Base-by-base conservation (phyloP, 208 protist species). In the Sergeia podlipaevii region DNA sequence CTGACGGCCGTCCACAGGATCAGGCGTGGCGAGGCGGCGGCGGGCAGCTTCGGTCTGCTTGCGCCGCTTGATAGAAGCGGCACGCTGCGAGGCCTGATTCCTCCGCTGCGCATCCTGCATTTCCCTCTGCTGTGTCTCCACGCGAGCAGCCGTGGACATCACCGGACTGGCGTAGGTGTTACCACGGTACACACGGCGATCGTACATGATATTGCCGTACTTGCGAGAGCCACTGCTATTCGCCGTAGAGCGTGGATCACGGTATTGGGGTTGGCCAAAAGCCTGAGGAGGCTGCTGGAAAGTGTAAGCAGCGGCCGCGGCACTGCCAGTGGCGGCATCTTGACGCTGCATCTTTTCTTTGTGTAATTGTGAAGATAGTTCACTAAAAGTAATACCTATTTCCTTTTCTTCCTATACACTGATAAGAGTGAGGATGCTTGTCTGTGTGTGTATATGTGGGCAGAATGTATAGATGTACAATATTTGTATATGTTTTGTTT, bases 191-290 rank as follows among this genome's bases (percentile, higher is more conserved):
- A 98, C 93, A 18, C 96, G 89, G 23, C 85, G 80, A 77, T 98
- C 95, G 60, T 91, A 92, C 95, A 98, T 97, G 58, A 98, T 95
- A 65, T 98, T 98, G 43, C 85, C 83, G 41, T 87, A 90, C 48
- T 85, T 84, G 47, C 74, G 69, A 17, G 70, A 66, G 29, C 45
- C 43, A 27, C 27, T 60, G 10, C 52, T 15, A 39, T 58, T n/a
- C 23, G 32, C 23, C 6, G 49, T 21, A 11, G 6, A 52, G 10
- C 60, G 55, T 2, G 89, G 89, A 46, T 93, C 85, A 23, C 89
- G 74, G 80, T 91, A 96, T 62, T 79, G 74, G 10, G 85, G 80
- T n/a, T 80, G 70, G 39, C 80, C 61, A 44, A 92, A 86, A 7
- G 63, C 79, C 62, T 96, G 83, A 2, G 89, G 86, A 1, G 85